A percentile compares a stretch with the other conserved stretches of the same genome.
phyloP scores from a whole-genome alignment of 2,329 filamentous ascomycete species.

The Fusarium incarnatum region DNA sequence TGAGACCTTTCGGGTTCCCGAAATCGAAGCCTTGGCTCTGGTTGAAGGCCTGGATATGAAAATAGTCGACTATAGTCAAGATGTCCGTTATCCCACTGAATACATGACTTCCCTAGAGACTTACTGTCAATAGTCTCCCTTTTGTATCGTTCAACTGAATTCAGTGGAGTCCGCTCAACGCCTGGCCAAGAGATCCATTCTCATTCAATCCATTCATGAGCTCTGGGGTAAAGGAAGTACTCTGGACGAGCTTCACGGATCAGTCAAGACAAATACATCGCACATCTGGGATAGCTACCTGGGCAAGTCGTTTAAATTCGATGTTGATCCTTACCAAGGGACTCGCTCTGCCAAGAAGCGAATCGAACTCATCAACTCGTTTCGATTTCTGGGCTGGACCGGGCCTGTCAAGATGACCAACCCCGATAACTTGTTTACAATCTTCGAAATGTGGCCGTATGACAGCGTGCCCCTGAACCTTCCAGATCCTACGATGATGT shows the following conservation, averaged over 20 bases:
- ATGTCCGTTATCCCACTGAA: constrained; percentile 65
- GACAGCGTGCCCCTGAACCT: constrained; percentile 61
- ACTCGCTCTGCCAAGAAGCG: constrained; percentile 73
- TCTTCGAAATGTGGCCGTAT: constrained; percentile 84
- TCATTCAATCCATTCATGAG: constrained; percentile 86
- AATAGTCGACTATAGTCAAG: constrained; percentile 78
- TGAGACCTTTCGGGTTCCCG: constrained; percentile 88
- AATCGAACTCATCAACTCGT: constrained; percentile 82
- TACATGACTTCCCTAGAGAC: constrained; percentile 28
- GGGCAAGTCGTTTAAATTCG: constrained; percentile 81
- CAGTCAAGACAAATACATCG: constrained; percentile 68
- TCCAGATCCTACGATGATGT: constrained; percentile 68
- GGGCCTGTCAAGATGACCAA: constrained; percentile 82
- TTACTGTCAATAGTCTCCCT: constrained; percentile 75
- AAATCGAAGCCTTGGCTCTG: constrained; percentile 83
- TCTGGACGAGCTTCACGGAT: constrained; percentile 75
- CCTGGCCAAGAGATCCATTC: constrained; percentile 80
- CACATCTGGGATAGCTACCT: constrained; percentile 76
- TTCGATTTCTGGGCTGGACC: constrained; percentile 80
- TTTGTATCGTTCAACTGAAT: constrained; percentile 79
- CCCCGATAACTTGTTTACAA: constrained; percentile 78
- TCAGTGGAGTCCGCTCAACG: constrained; percentile 72
- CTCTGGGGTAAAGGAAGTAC: constrained; percentile 82
- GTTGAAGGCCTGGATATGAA: constrained; percentile 75
- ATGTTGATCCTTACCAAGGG: constrained; percentile 83